phyloP scores from a whole-genome alignment of 306 rosid genomes.

The Cicer arietinum region DNA sequence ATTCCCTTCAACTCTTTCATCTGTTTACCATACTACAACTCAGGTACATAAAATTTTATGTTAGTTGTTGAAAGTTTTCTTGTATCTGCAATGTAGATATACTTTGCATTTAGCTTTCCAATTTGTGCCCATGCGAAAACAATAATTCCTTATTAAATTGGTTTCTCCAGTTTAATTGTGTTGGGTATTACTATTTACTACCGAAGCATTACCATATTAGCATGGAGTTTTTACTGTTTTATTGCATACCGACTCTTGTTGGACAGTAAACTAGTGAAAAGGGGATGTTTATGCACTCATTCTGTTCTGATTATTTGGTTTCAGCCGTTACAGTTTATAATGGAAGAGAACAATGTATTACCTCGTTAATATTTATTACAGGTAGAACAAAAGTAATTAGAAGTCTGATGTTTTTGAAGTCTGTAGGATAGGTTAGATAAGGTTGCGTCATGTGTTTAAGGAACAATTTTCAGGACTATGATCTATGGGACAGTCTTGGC shows the following conservation, averaged over 20 bases:
- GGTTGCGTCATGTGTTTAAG: constrained; percentile 21
- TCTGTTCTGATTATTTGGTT: constrained; percentile 9
- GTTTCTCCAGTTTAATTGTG: constrained; percentile 20
- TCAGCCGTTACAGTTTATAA: constrained; percentile 16
- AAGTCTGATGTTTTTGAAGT: background rate
- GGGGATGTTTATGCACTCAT: constrained; percentile 31
- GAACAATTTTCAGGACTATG: constrained; percentile 23
- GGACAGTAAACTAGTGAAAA: background rate
- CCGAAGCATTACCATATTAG: background rate
- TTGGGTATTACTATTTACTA: background rate
- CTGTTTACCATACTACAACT: constrained; percentile 18
- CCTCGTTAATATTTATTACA: constrained; percentile 8
- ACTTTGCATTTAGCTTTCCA: background rate
- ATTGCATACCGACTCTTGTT: too few relatives aligned
- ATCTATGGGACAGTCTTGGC: constrained; percentile 18
- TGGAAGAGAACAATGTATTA: constrained; percentile 10
- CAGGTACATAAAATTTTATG: background rate
- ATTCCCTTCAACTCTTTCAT: background rate
- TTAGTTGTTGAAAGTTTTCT: too few relatives aligned
- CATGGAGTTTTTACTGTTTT: background rate
- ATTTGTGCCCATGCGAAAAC: background rate
- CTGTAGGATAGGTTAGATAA: constrained; percentile 6
- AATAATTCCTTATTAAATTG: background rate
- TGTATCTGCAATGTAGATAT: background rate
- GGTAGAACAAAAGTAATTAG: constrained; percentile 4